Conservation (phyloP, 2,329 filamentous ascomycete genomes). For the Emmonsiellopsis sp. region DNA sequence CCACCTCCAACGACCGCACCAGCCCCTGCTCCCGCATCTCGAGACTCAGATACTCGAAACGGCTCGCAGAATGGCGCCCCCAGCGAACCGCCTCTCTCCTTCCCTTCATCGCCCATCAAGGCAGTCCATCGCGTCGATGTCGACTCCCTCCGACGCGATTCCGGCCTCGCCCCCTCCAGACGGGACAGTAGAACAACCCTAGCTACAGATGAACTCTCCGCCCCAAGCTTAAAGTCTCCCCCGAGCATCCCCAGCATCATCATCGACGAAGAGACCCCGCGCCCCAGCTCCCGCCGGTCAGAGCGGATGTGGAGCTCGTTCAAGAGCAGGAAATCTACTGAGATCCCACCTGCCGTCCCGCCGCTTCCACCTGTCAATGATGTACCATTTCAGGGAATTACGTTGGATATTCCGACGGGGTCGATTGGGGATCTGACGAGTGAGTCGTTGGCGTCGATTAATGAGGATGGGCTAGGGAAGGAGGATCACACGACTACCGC, state of each 20-base stretch:
- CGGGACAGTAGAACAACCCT: neutral
- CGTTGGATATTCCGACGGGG: slow-evolving; percentile 47
- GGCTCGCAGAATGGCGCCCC: neutral
- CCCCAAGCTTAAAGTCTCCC: slow-evolving; percentile 21
- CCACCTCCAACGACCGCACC: neutral
- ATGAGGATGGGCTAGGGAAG: neutral
- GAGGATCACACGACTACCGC: too few relatives aligned
- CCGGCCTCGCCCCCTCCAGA: slow-evolving; percentile 1
- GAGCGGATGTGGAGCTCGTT: slow-evolving; percentile 35
- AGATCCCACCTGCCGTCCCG: slow-evolving; percentile 23
- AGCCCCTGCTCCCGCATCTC: neutral
- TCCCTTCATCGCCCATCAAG: neutral
- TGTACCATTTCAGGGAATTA: slow-evolving; percentile 39
- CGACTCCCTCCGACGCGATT: neutral
- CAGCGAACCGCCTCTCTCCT: neutral
- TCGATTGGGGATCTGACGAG: slow-evolving; percentile 45
- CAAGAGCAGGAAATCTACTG: slow-evolving; percentile 24
- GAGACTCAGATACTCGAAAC: neutral
- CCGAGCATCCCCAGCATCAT: slow-evolving; percentile 33
- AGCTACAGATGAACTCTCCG: slow-evolving; percentile 15
- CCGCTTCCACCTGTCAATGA: slow-evolving; percentile 26
- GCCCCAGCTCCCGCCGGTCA: slow-evolving; percentile 35
- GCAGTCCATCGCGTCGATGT: neutral
- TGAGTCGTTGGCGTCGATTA: slow-evolving; percentile 32
- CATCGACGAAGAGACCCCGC: slow-evolving; percentile 28